These are phyloP conservation scores for Boletus tomentosulus DNA, from an alignment of 768 basidiomycete genomes.

Conservation along the genomic window DNA sequence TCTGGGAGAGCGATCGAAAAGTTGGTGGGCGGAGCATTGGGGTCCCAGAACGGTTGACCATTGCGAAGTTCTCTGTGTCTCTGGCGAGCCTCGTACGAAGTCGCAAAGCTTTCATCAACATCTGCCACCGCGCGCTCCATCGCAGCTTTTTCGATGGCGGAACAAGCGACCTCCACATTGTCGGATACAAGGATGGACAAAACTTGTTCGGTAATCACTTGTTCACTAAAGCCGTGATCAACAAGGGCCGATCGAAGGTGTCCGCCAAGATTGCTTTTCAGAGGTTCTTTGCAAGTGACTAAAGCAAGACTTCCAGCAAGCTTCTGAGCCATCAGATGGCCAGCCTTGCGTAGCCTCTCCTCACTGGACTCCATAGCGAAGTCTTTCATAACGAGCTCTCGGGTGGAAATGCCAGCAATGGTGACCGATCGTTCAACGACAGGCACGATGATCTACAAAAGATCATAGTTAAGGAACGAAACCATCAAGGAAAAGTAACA, in stretches of 20 bases:
- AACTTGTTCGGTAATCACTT: slow-evolving; percentile 79
- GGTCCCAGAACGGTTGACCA: slow-evolving; percentile 87
- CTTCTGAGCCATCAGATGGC: slow-evolving; percentile 95
- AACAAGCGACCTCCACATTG: slow-evolving; percentile 90
- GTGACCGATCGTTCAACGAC: slow-evolving; percentile 98
- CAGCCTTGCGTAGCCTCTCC: slow-evolving; percentile 84
- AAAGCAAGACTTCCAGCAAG: slow-evolving; percentile 93
- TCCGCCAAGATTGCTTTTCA: slow-evolving; percentile 85
- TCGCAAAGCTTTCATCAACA: slow-evolving; percentile 83
- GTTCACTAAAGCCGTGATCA: slow-evolving; percentile 88
- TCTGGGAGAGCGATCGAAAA: slow-evolving; percentile 79
- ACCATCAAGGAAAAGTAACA: background rate
- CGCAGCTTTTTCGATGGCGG: slow-evolving; percentile 93
- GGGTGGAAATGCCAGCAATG: slow-evolving; percentile 95
- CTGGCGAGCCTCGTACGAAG: slow-evolving; percentile 78
- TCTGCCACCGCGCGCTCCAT: slow-evolving; percentile 94
- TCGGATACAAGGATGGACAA: slow-evolving; percentile 79
- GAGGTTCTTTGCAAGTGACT: slow-evolving; percentile 96
- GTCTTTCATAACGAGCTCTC: slow-evolving; percentile 93
- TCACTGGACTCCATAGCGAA: slow-evolving; percentile 92
- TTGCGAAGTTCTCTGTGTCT: slow-evolving; percentile 81
- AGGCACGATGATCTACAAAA: slow-evolving; percentile 80
- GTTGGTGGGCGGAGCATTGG: slow-evolving; percentile 62
- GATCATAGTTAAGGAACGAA: background rate
- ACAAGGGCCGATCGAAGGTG: slow-evolving; percentile 80